These are phyloP conservation scores for Amanita fuliginea DNA, from an alignment of 768 basidiomycete species.

Conservation along the genomic window DNA sequence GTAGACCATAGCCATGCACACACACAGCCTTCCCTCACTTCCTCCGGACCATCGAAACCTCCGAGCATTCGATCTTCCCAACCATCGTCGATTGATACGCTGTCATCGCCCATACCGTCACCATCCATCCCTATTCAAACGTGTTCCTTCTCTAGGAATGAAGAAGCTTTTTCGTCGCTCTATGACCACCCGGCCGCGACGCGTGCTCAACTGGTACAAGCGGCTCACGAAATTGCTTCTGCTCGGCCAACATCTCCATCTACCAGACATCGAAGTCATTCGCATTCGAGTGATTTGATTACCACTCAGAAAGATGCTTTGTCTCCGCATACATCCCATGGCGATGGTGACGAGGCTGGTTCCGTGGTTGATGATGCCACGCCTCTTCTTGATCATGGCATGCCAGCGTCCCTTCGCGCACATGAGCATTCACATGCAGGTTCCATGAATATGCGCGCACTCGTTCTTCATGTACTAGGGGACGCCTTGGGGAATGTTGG, in stretches of 20 bases:
- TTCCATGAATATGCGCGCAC: constrained; percentile 98
- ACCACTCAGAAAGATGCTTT: background rate
- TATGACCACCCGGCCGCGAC: constrained; percentile 70
- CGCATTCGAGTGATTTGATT: constrained; percentile 10
- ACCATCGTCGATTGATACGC: constrained; percentile 8
- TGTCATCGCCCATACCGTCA: background rate
- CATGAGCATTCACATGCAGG: constrained; percentile 17
- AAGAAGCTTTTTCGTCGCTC: constrained; percentile 44
- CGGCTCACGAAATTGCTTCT: constrained; percentile 70
- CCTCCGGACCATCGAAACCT: constrained; percentile 21
- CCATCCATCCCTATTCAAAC: constrained; percentile 3
- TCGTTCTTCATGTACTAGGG: constrained; percentile 89
- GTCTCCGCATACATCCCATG: background rate
- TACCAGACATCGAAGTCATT: constrained; percentile 14
- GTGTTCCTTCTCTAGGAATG: constrained; percentile 1
- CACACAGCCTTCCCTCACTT: constrained; percentile 27
- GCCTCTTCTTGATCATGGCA: constrained; percentile 22
- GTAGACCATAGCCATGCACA: constrained; percentile 64
- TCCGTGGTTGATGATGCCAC: constrained; percentile 26
- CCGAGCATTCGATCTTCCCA: constrained; percentile 24
- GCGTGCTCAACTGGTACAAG: constrained; percentile 64
- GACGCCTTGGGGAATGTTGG: constrained; percentile 98
- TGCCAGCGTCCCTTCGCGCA: constrained; percentile 6
- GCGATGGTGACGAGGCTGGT: constrained; percentile 1
- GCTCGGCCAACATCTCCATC: constrained; percentile 37